Percentiles rank a stretch among this genome's conserved stretches.
Evolutionary conservation across 306 rosid species (phyloP).

Genomic region (Mucuna pruriens): DNA sequence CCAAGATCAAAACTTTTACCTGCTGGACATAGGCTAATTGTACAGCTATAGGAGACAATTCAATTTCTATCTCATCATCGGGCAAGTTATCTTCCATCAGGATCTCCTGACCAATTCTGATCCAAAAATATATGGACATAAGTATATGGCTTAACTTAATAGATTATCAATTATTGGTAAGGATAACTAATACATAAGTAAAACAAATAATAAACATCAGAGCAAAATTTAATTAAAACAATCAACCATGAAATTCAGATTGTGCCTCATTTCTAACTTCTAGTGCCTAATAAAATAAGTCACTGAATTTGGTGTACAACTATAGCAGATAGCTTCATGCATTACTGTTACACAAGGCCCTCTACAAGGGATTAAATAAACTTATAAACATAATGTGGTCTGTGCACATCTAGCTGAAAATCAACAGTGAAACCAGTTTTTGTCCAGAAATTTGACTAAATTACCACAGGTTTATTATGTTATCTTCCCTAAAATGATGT

Average conservation of each 20-base stretch:
- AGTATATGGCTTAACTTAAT: slow-evolving; percentile 12
- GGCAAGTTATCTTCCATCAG: slow-evolving; percentile 74
- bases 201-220: not conserved
- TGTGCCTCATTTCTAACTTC: not conserved
- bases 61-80: slow-evolving; percentile 85
- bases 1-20: slow-evolving; percentile 49
- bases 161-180: slow-evolving; percentile 6
- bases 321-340: not conserved
- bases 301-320: not conserved
- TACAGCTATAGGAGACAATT: slow-evolving; percentile 91
- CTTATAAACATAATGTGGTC: not conserved
- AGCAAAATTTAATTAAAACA: not conserved
- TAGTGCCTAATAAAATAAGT: slow-evolving; percentile 24
- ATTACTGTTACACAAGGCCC: slow-evolving; percentile 26
- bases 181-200: slow-evolving; percentile 9
- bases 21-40: slow-evolving; percentile 95
- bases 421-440: not conserved
- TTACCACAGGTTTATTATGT: not conserved
- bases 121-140: slow-evolving; percentile 39
- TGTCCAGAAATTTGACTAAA: not conserved
- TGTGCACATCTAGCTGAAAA: slow-evolving; percentile 3
- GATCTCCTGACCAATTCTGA: slow-evolving; percentile 89
- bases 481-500: not conserved
- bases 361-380: slow-evolving; percentile 5
- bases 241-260: slow-evolving; percentile 18